Evolutionary conservation across 768 basidiomycete genomes (phyloP).

Genomic region (Auriculariales sp.): DNA sequence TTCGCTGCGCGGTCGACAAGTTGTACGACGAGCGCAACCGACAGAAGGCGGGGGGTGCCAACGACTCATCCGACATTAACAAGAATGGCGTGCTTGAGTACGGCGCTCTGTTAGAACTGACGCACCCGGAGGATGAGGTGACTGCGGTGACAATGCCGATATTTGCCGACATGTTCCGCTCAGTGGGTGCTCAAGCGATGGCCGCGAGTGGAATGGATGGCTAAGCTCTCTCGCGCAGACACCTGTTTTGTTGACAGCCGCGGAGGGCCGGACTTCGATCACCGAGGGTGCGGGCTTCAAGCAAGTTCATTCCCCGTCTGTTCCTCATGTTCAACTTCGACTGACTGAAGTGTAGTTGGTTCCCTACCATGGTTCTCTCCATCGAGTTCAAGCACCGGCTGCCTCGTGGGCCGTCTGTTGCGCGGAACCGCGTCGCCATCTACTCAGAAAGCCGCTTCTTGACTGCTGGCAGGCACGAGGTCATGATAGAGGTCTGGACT

Average conservation of each 20-base stretch:
- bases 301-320: too few species aligned
- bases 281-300: too few species aligned
- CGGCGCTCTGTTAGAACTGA: not conserved
- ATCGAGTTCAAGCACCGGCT: slow-evolving; percentile 51
- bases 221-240: too few species aligned
- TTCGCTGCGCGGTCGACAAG: not conserved
- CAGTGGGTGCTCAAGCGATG: too few species aligned
- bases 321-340: too few species aligned
- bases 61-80: not conserved
- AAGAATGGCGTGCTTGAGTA: not conserved
- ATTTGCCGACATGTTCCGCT: not conserved
- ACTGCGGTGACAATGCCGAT: not conserved
- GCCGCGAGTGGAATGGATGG: too few species aligned
- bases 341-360: slow-evolving; percentile 46
- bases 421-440: slow-evolving; percentile 39
- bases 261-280: too few species aligned
- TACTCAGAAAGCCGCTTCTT: slow-evolving; percentile 39
- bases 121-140: not conserved
- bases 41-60: not conserved
- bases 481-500: slow-evolving; percentile 49
- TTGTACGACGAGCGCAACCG: not conserved
- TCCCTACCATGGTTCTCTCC: slow-evolving; percentile 43
- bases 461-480: slow-evolving; percentile 43
- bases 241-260: too few species aligned
- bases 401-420: slow-evolving; percentile 25